Evolutionary conservation across 1,284 basidiomycete genomes (phyloP).

Genomic region (Rhodotorula sp.): DNA sequence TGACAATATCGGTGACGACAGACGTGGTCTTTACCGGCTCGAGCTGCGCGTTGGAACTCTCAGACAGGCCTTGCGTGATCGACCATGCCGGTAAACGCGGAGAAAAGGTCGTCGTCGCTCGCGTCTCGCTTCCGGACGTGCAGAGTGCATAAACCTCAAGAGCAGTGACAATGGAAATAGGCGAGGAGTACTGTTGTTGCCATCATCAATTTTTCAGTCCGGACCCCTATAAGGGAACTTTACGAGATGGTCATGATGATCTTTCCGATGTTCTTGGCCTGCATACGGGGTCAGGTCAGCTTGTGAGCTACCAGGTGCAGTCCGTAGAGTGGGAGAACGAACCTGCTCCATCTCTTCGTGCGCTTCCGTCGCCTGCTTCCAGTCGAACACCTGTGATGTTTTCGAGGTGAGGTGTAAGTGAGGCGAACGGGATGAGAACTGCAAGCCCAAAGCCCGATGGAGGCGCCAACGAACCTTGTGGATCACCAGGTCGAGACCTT

Average conservation of each 20-base stretch:
- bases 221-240: no score
- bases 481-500: slow-evolving; percentile 68
- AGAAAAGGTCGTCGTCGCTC: slow-evolving; percentile 15
- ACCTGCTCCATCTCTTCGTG: slow-evolving; percentile 77
- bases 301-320: neutral
- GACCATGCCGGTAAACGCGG: slow-evolving; percentile 32
- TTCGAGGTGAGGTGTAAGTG: no score
- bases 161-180: neutral
- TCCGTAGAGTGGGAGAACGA: neutral
- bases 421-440: no score
- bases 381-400: slow-evolving; percentile 72
- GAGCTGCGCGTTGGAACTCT: slow-evolving; percentile 50
- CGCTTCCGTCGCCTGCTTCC: slow-evolving; percentile 77
- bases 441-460: no score
- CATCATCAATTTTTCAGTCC: neutral
- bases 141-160: neutral
- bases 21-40: slow-evolving; percentile 53
- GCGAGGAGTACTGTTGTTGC: neutral
- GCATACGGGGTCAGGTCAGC: neutral
- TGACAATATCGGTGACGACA: slow-evolving; percentile 12
- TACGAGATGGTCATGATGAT: slow-evolving; percentile 32
- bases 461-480: slow-evolving; percentile 59
- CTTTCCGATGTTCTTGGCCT: slow-evolving; percentile 61
- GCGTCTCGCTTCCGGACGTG: neutral
- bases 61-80: slow-evolving; percentile 19